These are phyloP conservation scores for Metarhizium robertsii DNA, from an alignment of 2,329 filamentous ascomycete genomes.

Conservation along the genomic window DNA sequence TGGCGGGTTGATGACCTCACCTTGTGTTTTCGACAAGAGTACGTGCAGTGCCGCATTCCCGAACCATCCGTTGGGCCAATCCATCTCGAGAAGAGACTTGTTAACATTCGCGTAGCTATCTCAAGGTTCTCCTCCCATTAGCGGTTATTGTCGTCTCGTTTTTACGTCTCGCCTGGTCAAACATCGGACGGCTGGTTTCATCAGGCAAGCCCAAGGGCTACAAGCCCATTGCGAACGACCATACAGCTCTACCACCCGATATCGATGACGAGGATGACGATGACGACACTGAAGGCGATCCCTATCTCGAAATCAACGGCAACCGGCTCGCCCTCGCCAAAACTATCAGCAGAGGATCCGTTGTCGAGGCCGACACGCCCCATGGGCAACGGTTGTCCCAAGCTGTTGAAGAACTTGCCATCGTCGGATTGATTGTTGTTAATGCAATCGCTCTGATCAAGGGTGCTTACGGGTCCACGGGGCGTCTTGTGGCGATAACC, in stretches of 20 bases:
- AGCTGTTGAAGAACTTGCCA: constrained; percentile 63
- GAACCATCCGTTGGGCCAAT: not conserved
- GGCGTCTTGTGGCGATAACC: constrained; percentile 51
- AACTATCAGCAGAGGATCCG: constrained; percentile 51
- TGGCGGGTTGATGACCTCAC: constrained; percentile 58
- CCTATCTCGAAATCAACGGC: constrained; percentile 44
- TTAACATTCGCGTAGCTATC: constrained; percentile 18
- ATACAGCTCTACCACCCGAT: constrained; percentile 43
- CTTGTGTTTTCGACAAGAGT: constrained; percentile 59
- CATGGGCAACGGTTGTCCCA: constrained; percentile 62
- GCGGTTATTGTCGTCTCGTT: constrained; percentile 62
- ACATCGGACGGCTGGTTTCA: constrained; percentile 41
- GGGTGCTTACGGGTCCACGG: constrained; percentile 47
- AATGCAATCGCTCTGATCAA: constrained; percentile 57
- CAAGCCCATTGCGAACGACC: constrained; percentile 38
- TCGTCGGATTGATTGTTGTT: constrained; percentile 61
- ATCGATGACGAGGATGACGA: constrained; percentile 22
- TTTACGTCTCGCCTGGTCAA: constrained; percentile 51
- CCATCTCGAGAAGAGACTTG: not conserved
- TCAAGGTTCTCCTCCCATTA: constrained; percentile 68
- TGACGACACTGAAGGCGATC: constrained; percentile 27
- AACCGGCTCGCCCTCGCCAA: constrained; percentile 50
- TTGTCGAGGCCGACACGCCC: constrained; percentile 68
- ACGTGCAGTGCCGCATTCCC: constrained; percentile 25
- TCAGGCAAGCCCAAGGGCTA: constrained; percentile 47